Evolutionary conservation across 2,329 filamentous ascomycete genomes (phyloP), one percentile per base, ranked within the genome.

Genomic region (Thelonectria rubi): DNA sequence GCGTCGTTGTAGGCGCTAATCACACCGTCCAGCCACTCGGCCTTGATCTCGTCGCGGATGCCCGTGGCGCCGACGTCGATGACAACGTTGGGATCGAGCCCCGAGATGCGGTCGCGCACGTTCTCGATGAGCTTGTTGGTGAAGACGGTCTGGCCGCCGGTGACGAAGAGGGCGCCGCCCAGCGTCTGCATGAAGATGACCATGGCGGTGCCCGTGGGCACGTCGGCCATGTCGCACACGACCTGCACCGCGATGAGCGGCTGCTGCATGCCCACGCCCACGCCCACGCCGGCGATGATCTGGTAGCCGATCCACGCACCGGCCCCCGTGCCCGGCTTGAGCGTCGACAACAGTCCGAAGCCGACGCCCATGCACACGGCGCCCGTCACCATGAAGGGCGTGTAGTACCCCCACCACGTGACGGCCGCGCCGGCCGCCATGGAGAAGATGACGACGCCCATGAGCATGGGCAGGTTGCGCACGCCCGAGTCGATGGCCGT

Each of bases 81-180:
- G 2, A 82, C 72, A 4, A 65, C 47, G 1, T 60, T 4, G 1
- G 78, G 73, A 26, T 79, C 70, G 1, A 82, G 53, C 0, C 53
- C 66, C 0, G 80, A 80, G 2, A 78, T 73, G 50, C 72, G 66
- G n/a, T 70, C 68, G 3, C 64, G 68, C 6, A 84, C 60, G 42
- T 79, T 74, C 11, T 73, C 64, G 18, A 80, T 68, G 2, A 86
- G 76, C 9, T 75, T 72, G 65, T 84, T 84, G 47, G 77, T 79
- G 61, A 86, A 85, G 12, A 86, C 77, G 11, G 78, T 80, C 62
- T 86, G 78, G 0, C 75, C 83, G 5, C 82, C 76, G 1, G 80
- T 78, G 6, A 86, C 78, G 58, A 83, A 85, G 0, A 86, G 62
- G 2, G 78, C 74, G 7, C 78, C 78, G 11, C 79, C 79, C 0